Base-by-base conservation (phyloP, 805 yeast genomes). In the Ogataea ganodermae region DNA sequence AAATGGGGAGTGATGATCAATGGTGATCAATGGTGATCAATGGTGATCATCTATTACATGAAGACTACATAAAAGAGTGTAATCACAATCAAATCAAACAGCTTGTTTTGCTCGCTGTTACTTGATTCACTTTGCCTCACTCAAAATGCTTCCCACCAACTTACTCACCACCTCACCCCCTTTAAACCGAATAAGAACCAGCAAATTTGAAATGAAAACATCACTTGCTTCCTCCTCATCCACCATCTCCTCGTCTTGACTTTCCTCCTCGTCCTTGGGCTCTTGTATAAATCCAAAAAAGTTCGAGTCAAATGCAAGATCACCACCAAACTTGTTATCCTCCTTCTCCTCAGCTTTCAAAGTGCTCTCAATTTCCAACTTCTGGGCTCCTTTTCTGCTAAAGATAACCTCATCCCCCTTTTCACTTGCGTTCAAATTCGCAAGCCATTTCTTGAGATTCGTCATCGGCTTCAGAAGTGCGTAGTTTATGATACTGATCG, bases 251-350 rank as follows among this genome's bases (percentile, higher is more conserved):
- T 3, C 32, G 16, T 31, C 35, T 13, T 18, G 35, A 16, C 27
- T 35, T 30, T 47, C 42, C 33, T 45, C 52, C n/a, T 49, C 53
- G 20, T 51, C 55, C 27, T 57, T 47, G 1, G 67, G 65, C 13
- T 63, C 68, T 35, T 61, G 56, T 9, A 63, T 58, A 42, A 62
- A 61, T 0, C 68, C 68, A 51, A 65, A 62, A 23, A 65, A 60
- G 20, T 57, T 61, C 3, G 59, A 48, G 28, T 65, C 67, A 36
- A 59, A 53, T 8, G 54, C 56, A 10, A 47, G 32, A 20, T 55
- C 59, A 22, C 53, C 55, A 7, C 52, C 51, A 27, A 50, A 51
- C 35, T 51, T 54, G 27, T 42, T 39, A 7, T 31, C 33, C 3
- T 48, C 55, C 16, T 37, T 42, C 5, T 26, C 44, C 20, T 24